Percentiles rank a stretch among this genome's conserved stretches.
Conservation (phyloP, 129 eudicot species). For the Saposhnikovia divaricata region DNA sequence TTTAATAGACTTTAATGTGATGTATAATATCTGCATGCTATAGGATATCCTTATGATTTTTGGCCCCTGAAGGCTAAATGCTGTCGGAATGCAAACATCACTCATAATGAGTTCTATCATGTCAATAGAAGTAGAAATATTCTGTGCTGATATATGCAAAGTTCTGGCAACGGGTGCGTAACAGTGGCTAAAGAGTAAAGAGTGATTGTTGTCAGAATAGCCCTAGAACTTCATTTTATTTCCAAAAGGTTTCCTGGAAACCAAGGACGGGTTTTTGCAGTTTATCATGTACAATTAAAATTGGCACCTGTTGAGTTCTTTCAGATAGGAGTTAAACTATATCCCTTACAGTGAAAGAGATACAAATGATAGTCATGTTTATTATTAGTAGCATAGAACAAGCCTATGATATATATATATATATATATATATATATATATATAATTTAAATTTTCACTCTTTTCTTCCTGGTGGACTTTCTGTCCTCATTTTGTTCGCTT, state of each 20-base stretch:
- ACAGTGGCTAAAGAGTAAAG: not conserved
- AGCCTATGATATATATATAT: not conserved
- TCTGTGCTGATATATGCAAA: no score
- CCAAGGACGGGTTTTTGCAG: not conserved
- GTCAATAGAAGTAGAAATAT: not conserved
- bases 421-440: no score
- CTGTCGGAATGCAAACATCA: not conserved
- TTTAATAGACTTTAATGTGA: not conserved
- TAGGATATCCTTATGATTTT: not conserved
- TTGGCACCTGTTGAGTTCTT: not conserved
- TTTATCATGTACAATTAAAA: not conserved
- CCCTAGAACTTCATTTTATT: not conserved
- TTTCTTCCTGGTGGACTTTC: not conserved
- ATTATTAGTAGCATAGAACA: not conserved
- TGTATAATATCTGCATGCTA: not conserved
- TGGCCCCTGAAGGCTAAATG: not conserved
- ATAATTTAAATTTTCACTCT: not conserved
- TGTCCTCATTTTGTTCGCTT: not conserved
- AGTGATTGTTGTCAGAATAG: not conserved
- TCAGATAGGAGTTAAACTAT: not conserved
- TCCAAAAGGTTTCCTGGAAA: no score
- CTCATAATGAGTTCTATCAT: not conserved
- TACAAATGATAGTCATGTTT: not conserved
- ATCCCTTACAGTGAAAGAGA: not conserved
- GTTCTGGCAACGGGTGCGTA: not conserved